phyloP scores from a whole-genome alignment of 768 basidiomycete genomes.

The Boletellus sp. region DNA sequence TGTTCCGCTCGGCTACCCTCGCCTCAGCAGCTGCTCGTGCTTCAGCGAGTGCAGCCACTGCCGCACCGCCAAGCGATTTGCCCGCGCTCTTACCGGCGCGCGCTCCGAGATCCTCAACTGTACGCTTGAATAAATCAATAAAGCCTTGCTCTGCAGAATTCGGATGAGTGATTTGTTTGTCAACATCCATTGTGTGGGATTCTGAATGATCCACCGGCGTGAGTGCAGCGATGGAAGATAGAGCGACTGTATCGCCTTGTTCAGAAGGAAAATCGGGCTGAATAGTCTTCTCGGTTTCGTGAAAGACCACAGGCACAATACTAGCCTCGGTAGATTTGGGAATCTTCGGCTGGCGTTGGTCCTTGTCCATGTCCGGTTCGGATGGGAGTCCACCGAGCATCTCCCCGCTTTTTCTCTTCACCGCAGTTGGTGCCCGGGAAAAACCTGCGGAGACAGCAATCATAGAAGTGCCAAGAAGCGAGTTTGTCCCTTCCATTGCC shows the following conservation, averaged over 20 bases:
- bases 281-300: constrained; percentile 6
- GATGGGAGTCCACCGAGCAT: constrained; percentile 25
- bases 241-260: background rate
- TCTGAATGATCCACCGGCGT: constrained; percentile 14
- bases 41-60: constrained; percentile 58
- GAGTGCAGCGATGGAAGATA: background rate
- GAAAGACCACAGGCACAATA: constrained; percentile 21
- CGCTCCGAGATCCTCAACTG: constrained; percentile 62
- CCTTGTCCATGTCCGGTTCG: constrained; percentile 30
- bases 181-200: constrained; percentile 23
- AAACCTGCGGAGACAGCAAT: constrained; percentile 1
- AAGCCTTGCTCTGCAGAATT: constrained; percentile 40
- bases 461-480: constrained; percentile 24
- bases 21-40: constrained; percentile 65
- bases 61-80: constrained; percentile 57
- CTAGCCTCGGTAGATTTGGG: constrained; percentile 43
- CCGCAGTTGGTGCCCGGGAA: constrained; percentile 22
- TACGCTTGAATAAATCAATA: constrained; percentile 66
- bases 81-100: constrained; percentile 54
- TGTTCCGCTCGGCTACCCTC: constrained; percentile 61
- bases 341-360: constrained; percentile 46
- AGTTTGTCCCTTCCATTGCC: constrained; percentile 49
- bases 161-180: constrained; percentile 8
- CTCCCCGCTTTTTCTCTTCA: constrained; percentile 69
- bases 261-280: constrained; percentile 2